phyloP scores from a whole-genome alignment of 23 red algal species.

The Gracilaria domingensis region DNA sequence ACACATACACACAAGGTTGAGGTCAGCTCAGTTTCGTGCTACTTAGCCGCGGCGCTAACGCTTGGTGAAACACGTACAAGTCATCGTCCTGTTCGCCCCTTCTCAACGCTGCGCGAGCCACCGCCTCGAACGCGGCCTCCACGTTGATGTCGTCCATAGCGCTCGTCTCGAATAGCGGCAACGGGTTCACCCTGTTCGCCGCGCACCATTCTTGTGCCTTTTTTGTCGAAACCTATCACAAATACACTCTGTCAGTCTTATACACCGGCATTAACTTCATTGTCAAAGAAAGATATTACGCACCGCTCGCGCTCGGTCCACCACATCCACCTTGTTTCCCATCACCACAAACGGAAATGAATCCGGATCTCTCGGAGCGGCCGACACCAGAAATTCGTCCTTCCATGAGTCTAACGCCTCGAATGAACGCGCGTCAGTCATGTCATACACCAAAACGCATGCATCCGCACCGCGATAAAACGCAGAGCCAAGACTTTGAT shows the following conservation, averaged over 20 bases:
- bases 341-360: slow-evolving; percentile 97
- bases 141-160: slow-evolving; percentile 95
- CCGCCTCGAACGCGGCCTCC: slow-evolving; percentile 88
- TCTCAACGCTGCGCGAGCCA: slow-evolving; percentile 82
- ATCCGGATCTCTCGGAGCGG: slow-evolving; percentile 83
- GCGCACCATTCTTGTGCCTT: slow-evolving; percentile 87
- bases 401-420: slow-evolving; percentile 92
- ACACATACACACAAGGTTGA: slow-evolving; percentile 32
- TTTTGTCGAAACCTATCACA: slow-evolving; percentile 66
- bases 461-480: slow-evolving; percentile 99
- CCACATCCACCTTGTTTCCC: slow-evolving; percentile 96
- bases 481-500: slow-evolving; percentile 92
- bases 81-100: slow-evolving; percentile 85
- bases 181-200: slow-evolving; percentile 64
- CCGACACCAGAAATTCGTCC: slow-evolving; percentile 94
- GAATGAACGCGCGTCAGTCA: slow-evolving; percentile 88
- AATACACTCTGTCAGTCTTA: neutral
- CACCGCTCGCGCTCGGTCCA: slow-evolving; percentile 63
- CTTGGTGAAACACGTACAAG: slow-evolving; percentile 63
- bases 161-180: slow-evolving; percentile 96
- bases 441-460: slow-evolving; percentile 94
- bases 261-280: too few species aligned
- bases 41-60: neutral
- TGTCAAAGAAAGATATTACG: neutral
- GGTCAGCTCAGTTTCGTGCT: neutral